These are phyloP conservation scores for Saccharum hybrid DNA, from an alignment of 202 grass and related monocot genomes.

Conservation along the genomic window DNA sequence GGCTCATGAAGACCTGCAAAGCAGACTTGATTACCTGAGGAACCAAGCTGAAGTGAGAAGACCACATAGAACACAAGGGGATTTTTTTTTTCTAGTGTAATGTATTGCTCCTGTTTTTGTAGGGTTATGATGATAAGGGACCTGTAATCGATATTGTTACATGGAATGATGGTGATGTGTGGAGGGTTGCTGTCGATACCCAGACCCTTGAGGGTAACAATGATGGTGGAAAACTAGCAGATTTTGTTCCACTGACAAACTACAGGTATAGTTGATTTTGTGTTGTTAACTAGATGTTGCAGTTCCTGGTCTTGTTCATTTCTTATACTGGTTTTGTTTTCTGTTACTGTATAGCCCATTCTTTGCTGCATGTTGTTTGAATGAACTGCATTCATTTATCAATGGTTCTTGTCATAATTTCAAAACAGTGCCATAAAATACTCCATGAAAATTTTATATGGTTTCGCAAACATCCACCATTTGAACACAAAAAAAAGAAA, in stretches of 20 bases:
- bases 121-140: conserved; percentile 92
- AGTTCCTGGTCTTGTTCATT: conserved; percentile 31
- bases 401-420: background rate
- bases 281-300: conserved; percentile 15
- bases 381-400: conserved; percentile 1
- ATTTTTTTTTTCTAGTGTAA: conserved; percentile 43
- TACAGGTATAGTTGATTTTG: conserved; percentile 63
- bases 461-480: background rate
- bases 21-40: conserved; percentile 84
- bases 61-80: conserved; percentile 9
- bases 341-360: background rate
- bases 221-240: conserved; percentile 78
- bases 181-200: conserved; percentile 98
- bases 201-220: conserved; percentile 70
- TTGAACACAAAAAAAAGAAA: conserved; percentile 7
- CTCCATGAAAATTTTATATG: background rate
- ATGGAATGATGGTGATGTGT: conserved; percentile 96
- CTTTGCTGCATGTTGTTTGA: conserved; percentile 8
- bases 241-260: conserved; percentile 95
- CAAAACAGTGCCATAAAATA: background rate
- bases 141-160: conserved; percentile 89
- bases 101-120: conserved; percentile 42
- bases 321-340: conserved; percentile 28
- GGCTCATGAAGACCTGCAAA: conserved; percentile 78
- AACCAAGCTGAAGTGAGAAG: conserved; percentile 92